Evolutionary conservation across 805 yeast genomes (phyloP), one percentile per base, ranked within the genome.

Genomic region (Lipomyces starkeyi): DNA sequence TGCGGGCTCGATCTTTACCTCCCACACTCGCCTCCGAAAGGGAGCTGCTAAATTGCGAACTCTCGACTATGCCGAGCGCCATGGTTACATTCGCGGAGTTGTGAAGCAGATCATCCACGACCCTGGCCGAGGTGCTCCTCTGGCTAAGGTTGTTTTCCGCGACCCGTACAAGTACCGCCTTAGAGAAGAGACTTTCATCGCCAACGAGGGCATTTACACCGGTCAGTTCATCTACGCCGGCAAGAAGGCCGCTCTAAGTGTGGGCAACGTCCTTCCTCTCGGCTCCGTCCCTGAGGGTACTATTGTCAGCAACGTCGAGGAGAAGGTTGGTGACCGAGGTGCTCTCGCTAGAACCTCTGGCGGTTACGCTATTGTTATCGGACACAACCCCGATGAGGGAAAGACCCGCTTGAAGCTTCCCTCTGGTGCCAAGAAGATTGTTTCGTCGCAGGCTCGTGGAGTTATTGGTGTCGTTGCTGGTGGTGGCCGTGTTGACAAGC

Each of bases 11-110:
- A 93, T 95, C 89, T 95, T 95, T 93, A 90, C 97, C 83, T 89
- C 99, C 81, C 97, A 94, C 95, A 94, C 98, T 89, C 94, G 98
- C 87, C 91, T 95, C 85, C 93, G 99, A 91, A 91, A 95, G 87
- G 99, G 99, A 85, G 98, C 99, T 83, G 99, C 99, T 83, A 94
- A 94, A 91, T 90, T 94, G 84, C 92, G 99, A 90, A 91, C 97
- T 83, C 90, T 94, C 84, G 98, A 95, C 86, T 94, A 88, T 81
- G 97, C 98, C 84, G 99, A 95, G 88, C 94, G 97, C 84, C 97
- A 94, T 85, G 99, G 99, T 83, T 95, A 95, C 93, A 90, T 94
- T 81, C 96, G 98, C 86, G 99, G 99, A 87, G 88, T 95, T 77
- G 99, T 94, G 80, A 94, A 93, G 90, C 94, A 91, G 85, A 95